Percentiles rank a stretch among this genome's conserved stretches.
phyloP scores from a whole-genome alignment of 2,329 filamentous ascomycete species.

The Metarhizium anisopliae region DNA sequence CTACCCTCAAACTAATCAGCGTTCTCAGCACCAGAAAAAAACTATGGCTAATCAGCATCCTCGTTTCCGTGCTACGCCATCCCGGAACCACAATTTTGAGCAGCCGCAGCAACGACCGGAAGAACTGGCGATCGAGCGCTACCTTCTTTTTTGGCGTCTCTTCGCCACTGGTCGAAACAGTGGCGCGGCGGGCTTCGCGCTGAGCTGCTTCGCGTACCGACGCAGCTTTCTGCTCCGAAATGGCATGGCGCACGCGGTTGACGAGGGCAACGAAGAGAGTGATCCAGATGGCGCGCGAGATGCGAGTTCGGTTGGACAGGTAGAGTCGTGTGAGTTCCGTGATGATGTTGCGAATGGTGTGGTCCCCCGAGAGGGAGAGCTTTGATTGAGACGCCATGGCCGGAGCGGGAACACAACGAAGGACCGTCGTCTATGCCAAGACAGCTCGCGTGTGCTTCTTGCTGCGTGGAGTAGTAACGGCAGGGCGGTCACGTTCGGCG shows the following conservation, averaged over 20 bases:
- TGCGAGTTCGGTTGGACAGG: slow-evolving; percentile 67
- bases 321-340: slow-evolving; percentile 64
- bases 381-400: slow-evolving; percentile 71
- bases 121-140: slow-evolving; percentile 80
- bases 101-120: slow-evolving; percentile 65
- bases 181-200: slow-evolving; percentile 37
- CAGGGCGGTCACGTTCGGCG: not conserved
- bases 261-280: slow-evolving; percentile 71
- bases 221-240: slow-evolving; percentile 86
- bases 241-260: slow-evolving; percentile 83
- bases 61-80: slow-evolving; percentile 79
- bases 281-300: slow-evolving; percentile 77
- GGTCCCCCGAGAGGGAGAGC: slow-evolving; percentile 49
- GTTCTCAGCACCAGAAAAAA: slow-evolving; percentile 87
- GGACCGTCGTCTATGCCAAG: not conserved
- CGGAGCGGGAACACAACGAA: not conserved
- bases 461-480: not conserved
- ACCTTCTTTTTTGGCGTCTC: slow-evolving; percentile 62
- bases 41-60: slow-evolving; percentile 81
- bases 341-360: slow-evolving; percentile 56
- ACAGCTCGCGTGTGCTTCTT: not conserved
- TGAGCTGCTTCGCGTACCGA: slow-evolving; percentile 57
- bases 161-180: slow-evolving; percentile 31
- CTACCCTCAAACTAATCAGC: slow-evolving; percentile 89
- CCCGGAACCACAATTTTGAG: slow-evolving; percentile 84